Conservation (phyloP, 2,329 filamentous ascomycete species). For the Nakataea oryzae region DNA sequence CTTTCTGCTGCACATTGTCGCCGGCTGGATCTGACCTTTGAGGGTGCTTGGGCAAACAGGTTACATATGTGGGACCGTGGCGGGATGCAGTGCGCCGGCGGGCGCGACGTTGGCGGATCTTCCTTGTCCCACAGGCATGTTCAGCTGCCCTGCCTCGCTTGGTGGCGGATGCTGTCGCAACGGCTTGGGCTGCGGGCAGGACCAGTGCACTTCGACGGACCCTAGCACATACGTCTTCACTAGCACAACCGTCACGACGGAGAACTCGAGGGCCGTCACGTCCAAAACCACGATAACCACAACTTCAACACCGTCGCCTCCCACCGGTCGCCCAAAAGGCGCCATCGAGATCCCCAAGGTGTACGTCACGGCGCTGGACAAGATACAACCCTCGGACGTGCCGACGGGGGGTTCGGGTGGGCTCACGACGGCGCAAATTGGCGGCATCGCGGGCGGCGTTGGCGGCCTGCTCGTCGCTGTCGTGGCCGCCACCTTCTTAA, state of each 20-base stretch:
- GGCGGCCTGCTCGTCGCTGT: constrained; percentile 36
- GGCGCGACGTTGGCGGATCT: constrained; percentile 24
- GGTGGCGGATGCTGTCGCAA: constrained; percentile 42
- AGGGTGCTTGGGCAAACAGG: constrained; percentile 18
- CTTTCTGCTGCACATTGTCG: neutral
- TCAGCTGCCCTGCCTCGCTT: constrained; percentile 36
- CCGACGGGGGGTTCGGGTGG: constrained; percentile 9
- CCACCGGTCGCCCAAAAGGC: constrained; percentile 16
- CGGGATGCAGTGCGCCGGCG: constrained; percentile 30
- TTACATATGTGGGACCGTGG: constrained; percentile 26
- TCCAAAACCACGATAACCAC: constrained; percentile 27
- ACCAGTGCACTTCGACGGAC: constrained; percentile 35
- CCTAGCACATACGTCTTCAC: constrained; percentile 34
- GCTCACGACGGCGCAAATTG: constrained; percentile 30
- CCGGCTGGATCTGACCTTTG: constrained; percentile 7
- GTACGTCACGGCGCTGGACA: constrained; percentile 31
- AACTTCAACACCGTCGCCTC: constrained; percentile 25
- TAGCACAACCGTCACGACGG: constrained; percentile 32
- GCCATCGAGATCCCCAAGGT: constrained; percentile 26
- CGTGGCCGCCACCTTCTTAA: constrained; percentile 32
- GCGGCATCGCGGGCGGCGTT: constrained; percentile 42
- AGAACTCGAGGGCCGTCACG: constrained; percentile 24
- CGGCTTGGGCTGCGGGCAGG: constrained; percentile 36
- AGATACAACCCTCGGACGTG: constrained; percentile 18
- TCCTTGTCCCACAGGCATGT: constrained; percentile 32